These are phyloP conservation scores for Hypoxylon subgilvum DNA, from an alignment of 495 filamentous ascomycete genomes.

Conservation along the genomic window DNA sequence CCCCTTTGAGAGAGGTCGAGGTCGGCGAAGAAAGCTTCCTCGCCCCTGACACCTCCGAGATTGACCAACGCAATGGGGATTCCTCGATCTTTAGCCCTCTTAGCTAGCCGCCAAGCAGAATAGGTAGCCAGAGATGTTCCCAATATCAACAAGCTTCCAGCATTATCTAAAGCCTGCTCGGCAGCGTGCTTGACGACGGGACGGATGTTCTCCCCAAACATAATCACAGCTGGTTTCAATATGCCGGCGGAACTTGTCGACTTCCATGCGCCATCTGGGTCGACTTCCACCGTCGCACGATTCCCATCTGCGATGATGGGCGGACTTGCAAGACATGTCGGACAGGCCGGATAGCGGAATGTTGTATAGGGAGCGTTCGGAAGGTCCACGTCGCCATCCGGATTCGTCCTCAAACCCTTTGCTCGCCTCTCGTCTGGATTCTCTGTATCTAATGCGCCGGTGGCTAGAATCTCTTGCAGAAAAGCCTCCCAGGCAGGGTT, in stretches of 20 bases:
- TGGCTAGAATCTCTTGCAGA: slow-evolving; percentile 68
- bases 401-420: slow-evolving; percentile 81
- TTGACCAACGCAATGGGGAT: slow-evolving; percentile 88
- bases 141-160: slow-evolving; percentile 75
- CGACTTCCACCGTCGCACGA: slow-evolving; percentile 67
- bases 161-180: slow-evolving; percentile 77
- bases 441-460: slow-evolving; percentile 77
- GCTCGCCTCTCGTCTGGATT: slow-evolving; percentile 71
- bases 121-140: slow-evolving; percentile 93
- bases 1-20: slow-evolving; percentile 55
- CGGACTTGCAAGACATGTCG: slow-evolving; percentile 73
- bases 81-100: slow-evolving; percentile 76
- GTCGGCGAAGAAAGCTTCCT: slow-evolving; percentile 69
- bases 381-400: slow-evolving; percentile 94
- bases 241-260: slow-evolving; percentile 74
- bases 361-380: slow-evolving; percentile 83
- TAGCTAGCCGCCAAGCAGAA: slow-evolving; percentile 89
- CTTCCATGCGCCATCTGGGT: slow-evolving; percentile 81
- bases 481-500: slow-evolving; percentile 90
- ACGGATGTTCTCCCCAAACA: slow-evolving; percentile 92
- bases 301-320: slow-evolving; percentile 65
- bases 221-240: slow-evolving; percentile 87
- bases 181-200: slow-evolving; percentile 71
- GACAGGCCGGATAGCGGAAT: slow-evolving; percentile 91
- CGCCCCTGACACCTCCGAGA: slow-evolving; percentile 81